These are phyloP conservation scores for Cladosporium phlei DNA, from an alignment of 2,329 filamentous ascomycete genomes.

Conservation along the genomic window DNA sequence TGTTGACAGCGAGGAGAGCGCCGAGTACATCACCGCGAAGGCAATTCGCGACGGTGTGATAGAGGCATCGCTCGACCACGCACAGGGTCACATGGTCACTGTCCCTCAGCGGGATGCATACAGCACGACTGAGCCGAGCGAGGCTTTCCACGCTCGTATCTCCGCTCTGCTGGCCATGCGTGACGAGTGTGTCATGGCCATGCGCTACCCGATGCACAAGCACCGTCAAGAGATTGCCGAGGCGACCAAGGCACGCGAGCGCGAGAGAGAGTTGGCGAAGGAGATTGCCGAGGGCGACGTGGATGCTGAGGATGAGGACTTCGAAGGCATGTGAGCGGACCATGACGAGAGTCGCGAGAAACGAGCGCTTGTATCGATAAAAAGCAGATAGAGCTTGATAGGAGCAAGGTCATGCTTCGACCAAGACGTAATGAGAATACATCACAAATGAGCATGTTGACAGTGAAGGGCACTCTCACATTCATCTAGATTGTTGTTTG, in stretches of 20 bases:
- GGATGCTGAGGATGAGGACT: slow-evolving; percentile 81
- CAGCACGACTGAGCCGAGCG: slow-evolving; percentile 87
- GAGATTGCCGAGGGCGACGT: slow-evolving; percentile 98
- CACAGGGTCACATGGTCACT: slow-evolving; percentile 97
- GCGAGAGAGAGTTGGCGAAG: slow-evolving; percentile 94
- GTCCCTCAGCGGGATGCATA: slow-evolving; percentile 96
- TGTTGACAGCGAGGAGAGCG: slow-evolving; percentile 90
- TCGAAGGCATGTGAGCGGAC: slow-evolving; percentile 79
- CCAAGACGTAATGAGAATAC: neutral
- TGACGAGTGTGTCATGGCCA: slow-evolving; percentile 98
- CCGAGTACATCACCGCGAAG: slow-evolving; percentile 98
- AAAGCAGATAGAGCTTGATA: slow-evolving; percentile 6
- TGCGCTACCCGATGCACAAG: slow-evolving; percentile 99
- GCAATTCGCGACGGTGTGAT: slow-evolving; percentile 97
- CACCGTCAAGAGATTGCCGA: slow-evolving; percentile 96
- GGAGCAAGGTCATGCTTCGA: neutral
- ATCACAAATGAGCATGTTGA: too few species aligned
- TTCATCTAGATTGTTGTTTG: too few species aligned
- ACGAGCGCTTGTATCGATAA: neutral
- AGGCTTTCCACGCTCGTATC: slow-evolving; percentile 97
- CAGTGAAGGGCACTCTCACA: too few species aligned
- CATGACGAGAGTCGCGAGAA: neutral
- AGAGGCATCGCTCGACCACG: slow-evolving; percentile 87
- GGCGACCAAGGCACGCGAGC: slow-evolving; percentile 93
- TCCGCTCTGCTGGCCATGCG: slow-evolving; percentile 84